These are phyloP conservation scores for Raphanus hybrid DNA, from an alignment of 441 rosid species.

Conservation along the genomic window DNA sequence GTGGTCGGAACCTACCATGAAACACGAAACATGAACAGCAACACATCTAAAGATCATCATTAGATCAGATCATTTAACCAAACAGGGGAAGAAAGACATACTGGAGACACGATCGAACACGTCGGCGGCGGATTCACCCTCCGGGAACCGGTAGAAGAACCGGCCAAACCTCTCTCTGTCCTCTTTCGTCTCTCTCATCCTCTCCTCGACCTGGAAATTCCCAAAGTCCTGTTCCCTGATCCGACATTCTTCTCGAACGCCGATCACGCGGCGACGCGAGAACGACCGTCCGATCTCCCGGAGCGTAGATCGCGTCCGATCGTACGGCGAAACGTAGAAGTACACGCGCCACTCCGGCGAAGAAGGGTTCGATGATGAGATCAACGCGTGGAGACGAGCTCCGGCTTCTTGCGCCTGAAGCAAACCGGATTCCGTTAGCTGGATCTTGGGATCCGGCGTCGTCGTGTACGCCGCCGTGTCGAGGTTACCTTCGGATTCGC, in stretches of 20 bases:
- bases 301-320: constrained; percentile 87
- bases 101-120: constrained; percentile 97
- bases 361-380: constrained; percentile 44
- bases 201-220: constrained; percentile 89
- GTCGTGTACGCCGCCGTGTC: constrained; percentile 78
- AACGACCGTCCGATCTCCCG: constrained; percentile 90
- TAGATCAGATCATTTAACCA: not conserved
- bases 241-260: constrained; percentile 92
- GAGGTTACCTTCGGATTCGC: constrained; percentile 90
- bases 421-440: constrained; percentile 61
- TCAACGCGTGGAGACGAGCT: constrained; percentile 47
- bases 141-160: constrained; percentile 92
- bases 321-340: constrained; percentile 95
- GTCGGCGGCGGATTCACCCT: constrained; percentile 98
- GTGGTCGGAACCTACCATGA: not conserved
- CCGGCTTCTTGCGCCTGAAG: constrained; percentile 73
- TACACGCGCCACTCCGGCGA: constrained; percentile 66
- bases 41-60: not conserved
- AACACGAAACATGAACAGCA: not conserved
- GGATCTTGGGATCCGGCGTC: constrained; percentile 89
- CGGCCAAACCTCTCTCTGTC: constrained; percentile 79
- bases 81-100: constrained; percentile 38
- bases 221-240: constrained; percentile 97
- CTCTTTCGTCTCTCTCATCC: constrained; percentile 78
- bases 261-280: constrained; percentile 68